Evolutionary conservation across 2,329 filamentous ascomycete species (phyloP).

Genomic region (Colletotrichum lupini): DNA sequence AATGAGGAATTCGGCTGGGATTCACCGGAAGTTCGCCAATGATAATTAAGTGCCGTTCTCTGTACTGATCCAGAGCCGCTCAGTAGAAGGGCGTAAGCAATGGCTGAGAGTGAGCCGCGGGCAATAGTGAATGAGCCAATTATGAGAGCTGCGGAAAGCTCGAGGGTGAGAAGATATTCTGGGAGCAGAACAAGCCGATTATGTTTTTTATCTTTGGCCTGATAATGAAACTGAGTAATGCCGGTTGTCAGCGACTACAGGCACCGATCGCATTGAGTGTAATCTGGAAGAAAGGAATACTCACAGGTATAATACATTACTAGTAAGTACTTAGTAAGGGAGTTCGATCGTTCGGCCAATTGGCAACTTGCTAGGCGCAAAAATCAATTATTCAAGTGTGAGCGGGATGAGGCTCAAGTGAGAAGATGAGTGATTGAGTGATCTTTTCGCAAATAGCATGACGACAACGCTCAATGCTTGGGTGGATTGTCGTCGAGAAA

Average conservation of each 20-base stretch:
- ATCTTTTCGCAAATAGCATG: conserved; percentile 32
- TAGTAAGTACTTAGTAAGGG: neutral
- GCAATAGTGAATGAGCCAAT: neutral
- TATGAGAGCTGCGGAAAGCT: neutral
- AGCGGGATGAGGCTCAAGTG: conserved; percentile 11
- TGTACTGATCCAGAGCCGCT: neutral
- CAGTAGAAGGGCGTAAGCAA: neutral
- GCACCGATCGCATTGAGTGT: neutral
- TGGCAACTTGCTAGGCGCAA: neutral
- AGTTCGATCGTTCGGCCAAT: neutral
- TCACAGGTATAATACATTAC: conserved; percentile 31
- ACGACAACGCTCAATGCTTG: conserved; percentile 10
- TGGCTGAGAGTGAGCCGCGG: neutral
- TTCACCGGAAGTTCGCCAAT: neutral
- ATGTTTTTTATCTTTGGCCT: neutral
- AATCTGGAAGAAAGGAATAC: neutral
- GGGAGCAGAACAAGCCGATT: neutral
- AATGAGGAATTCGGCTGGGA: neutral
- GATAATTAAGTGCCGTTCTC: neutral
- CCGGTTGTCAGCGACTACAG: neutral
- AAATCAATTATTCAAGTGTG: conserved; percentile 19
- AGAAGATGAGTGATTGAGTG: neutral
- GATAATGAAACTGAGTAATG: conserved; percentile 8
- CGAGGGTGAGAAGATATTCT: neutral
- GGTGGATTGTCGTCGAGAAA: neutral